Base-by-base conservation (phyloP, 2,329 filamentous ascomycete species). In the Sporothrix protearum region DNA sequence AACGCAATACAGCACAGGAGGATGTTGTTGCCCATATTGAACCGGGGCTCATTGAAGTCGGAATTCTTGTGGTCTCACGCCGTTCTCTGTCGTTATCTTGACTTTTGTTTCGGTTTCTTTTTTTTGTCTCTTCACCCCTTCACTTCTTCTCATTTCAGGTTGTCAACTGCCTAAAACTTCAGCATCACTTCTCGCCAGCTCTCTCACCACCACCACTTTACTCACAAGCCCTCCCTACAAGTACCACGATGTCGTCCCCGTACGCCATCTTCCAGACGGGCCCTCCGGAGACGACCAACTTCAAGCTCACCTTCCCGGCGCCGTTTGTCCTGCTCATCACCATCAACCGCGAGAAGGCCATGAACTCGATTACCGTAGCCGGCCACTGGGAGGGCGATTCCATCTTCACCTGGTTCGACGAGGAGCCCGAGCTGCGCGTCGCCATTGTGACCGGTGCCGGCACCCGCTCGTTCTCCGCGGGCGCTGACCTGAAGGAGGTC, bases 371-470 rank as follows among this genome's bases (percentile, higher is more conserved):
- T 42, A 78, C 81, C 33, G 78, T 77, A 70, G 77, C 77, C 28
- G 79, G 82, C 0, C 84, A 85, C 76, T 83, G 80, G 77, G 85
- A 86, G 75, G 82, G 84, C 75, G 82, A 83, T 36, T 76, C 78
- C 3, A 77, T 87, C 0, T 85, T 85, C 75, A 81, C 82, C 55
- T 87, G 85, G 85, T 86, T 86, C 75, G 86, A 88, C 75, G 77
- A 78, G 5, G 84, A 85, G 74, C 83, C 84, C 0, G 80, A 78
- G 8, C 79, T 86, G 14, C 81, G 82, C 10, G 83, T 85, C n/a
- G 83, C 82, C 42, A 80, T 86, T 33, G 77, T 86, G 47, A 88
- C 86, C 0, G 86, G 86, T 51, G 82, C 80, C 0, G 86, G 86
- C 51, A 80, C 82, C 73, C 83, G 85, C 0, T 57, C 71, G 0